Evolutionary conservation across 2,329 filamentous ascomycete genomes (phyloP).

Genomic region (Stagonosporopsis vannaccii): DNA sequence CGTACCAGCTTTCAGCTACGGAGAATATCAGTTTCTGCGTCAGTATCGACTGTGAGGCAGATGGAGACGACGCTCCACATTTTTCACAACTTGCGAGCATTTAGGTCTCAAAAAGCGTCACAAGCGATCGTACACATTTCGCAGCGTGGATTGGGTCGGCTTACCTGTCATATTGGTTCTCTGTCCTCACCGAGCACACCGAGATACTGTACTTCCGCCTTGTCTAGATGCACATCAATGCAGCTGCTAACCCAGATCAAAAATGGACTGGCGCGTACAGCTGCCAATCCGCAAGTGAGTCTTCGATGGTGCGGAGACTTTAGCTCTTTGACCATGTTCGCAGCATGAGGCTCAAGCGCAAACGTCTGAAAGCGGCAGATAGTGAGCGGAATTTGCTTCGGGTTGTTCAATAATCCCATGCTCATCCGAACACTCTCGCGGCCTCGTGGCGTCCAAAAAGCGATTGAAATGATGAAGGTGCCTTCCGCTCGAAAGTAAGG

Average conservation of each 20-base stretch:
- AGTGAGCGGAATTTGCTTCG: not conserved
- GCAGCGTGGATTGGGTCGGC: not conserved
- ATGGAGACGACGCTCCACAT: not conserved
- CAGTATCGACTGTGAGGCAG: not conserved
- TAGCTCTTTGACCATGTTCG: not conserved
- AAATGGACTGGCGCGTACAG: not conserved
- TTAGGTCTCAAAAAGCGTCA: not conserved
- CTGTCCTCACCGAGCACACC: not conserved
- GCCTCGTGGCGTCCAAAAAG: not conserved
- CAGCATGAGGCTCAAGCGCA: not conserved
- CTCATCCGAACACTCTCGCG: not conserved
- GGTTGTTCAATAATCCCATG: not conserved
- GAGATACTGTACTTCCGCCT: not conserved
- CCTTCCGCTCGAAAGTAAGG: not conserved
- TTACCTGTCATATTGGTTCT: conserved; percentile 2
- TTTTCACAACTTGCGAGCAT: not conserved
- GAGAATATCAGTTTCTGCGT: not conserved
- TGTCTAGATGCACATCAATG: not conserved
- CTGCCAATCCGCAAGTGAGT: not conserved
- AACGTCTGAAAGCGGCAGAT: not conserved
- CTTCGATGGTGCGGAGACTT: not conserved
- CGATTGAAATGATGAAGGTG: not conserved
- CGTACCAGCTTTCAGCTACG: not conserved
- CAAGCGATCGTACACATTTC: not conserved
- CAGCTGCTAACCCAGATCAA: not conserved